These are phyloP conservation scores for Draba incana DNA, from an alignment of 345 rosid species.

Conservation along the genomic window DNA sequence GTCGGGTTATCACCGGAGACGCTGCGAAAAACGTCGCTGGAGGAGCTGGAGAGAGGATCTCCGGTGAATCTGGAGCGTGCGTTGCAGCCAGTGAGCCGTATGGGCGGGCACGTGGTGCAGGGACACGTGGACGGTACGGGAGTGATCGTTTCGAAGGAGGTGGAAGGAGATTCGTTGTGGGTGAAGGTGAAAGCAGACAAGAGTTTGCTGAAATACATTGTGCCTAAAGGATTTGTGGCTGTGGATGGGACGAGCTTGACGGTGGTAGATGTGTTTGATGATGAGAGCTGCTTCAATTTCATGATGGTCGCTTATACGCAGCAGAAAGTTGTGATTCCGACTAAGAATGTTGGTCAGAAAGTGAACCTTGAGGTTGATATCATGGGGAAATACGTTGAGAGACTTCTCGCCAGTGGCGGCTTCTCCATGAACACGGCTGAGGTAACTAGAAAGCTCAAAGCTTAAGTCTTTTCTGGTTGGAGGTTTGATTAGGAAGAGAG, in stretches of 20 bases:
- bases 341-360: slow-evolving; percentile 75
- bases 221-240: slow-evolving; percentile 85
- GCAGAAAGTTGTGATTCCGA: slow-evolving; percentile 73
- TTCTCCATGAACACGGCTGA: slow-evolving; percentile 17
- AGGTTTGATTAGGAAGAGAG: too few species aligned
- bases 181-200: slow-evolving; percentile 67
- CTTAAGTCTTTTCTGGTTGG: not conserved
- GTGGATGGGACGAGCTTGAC: slow-evolving; percentile 95
- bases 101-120: slow-evolving; percentile 96
- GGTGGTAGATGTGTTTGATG: slow-evolving; percentile 80
- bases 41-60: slow-evolving; percentile 69
- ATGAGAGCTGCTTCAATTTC: slow-evolving; percentile 74
- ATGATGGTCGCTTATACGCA: slow-evolving; percentile 86
- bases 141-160: slow-evolving; percentile 61
- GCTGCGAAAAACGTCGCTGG: slow-evolving; percentile 69
- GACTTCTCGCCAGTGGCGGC: slow-evolving; percentile 65
- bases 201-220: slow-evolving; percentile 62
- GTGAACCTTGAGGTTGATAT: slow-evolving; percentile 95
- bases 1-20: slow-evolving; percentile 85
- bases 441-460: slow-evolving; percentile 25
- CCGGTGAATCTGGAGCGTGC: slow-evolving; percentile 89
- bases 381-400: slow-evolving; percentile 92
- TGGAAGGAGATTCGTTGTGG: slow-evolving; percentile 85
- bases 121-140: slow-evolving; percentile 97
- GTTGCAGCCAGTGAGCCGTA: slow-evolving; percentile 65